phyloP scores from a whole-genome alignment of 2,329 filamentous ascomycete species.

The Rasamsonia emersonii region DNA sequence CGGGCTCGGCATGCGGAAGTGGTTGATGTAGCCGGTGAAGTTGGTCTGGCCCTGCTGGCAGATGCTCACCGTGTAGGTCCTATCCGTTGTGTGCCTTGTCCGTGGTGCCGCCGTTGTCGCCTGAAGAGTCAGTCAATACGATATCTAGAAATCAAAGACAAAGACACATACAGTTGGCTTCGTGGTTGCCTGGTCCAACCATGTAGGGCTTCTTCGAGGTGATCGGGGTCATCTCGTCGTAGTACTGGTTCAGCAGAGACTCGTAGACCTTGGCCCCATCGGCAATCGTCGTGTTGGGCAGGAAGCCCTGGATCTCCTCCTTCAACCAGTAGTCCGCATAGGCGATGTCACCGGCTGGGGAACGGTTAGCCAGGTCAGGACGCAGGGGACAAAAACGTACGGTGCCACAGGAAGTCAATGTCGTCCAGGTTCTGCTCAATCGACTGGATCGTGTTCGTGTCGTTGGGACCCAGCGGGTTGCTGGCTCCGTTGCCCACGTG shows the following conservation, averaged over 20 bases:
- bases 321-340: slow-evolving; percentile 12
- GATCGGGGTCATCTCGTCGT: slow-evolving; percentile 7
- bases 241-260: slow-evolving; percentile 8
- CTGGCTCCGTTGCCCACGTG: slow-evolving; percentile 3
- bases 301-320: slow-evolving; percentile 7
- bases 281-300: slow-evolving; percentile 5
- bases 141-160: neutral
- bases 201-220: slow-evolving; percentile 9
- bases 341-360: slow-evolving; percentile 9
- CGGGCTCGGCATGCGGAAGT: slow-evolving; percentile 15
- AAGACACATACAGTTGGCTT: slow-evolving; percentile 10
- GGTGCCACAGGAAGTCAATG: slow-evolving; percentile 12
- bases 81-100: slow-evolving; percentile 7
- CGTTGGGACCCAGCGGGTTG: slow-evolving; percentile 5
- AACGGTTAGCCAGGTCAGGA: neutral
- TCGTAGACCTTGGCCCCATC: slow-evolving; percentile 8
- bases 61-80: slow-evolving; percentile 12
- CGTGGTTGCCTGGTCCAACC: slow-evolving; percentile 11
- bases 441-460: slow-evolving; percentile 10
- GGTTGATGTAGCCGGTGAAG: slow-evolving; percentile 17
- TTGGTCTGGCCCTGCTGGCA: slow-evolving; percentile 16
- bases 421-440: slow-evolving; percentile 2
- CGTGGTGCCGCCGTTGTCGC: slow-evolving; percentile 10
- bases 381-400: slow-evolving; percentile 1
- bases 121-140: neutral